Conservation (phyloP, 441 rosid species). For the Brassica hybrid region DNA sequence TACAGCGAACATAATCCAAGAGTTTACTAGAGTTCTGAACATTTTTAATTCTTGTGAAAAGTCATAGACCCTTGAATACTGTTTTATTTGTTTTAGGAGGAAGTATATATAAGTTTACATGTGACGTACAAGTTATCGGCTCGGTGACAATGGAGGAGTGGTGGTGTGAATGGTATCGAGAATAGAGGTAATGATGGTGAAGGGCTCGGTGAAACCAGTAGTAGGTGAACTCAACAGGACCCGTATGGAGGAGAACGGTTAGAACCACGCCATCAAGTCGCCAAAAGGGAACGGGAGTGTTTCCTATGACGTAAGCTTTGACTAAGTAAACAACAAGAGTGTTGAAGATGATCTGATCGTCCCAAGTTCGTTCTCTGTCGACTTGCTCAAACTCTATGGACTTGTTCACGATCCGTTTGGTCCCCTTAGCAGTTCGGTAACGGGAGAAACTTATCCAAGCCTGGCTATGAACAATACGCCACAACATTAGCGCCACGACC, state of each 20-base stretch:
- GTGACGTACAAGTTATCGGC: constrained; percentile 37
- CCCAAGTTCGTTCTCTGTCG: constrained; percentile 83
- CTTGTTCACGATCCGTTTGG: constrained; percentile 67
- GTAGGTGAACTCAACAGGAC: constrained; percentile 63
- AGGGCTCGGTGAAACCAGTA: constrained; percentile 63
- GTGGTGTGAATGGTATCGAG: constrained; percentile 68
- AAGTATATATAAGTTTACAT: too few species aligned
- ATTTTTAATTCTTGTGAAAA: neutral
- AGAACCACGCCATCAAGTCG: constrained; percentile 47
- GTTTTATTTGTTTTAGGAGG: too few species aligned
- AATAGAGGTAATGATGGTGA: constrained; percentile 67
- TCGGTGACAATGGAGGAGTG: constrained; percentile 65
- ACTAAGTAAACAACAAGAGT: constrained; percentile 45
- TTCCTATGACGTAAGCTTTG: neutral
- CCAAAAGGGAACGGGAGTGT: constrained; percentile 46
- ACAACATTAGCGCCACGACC: constrained; percentile 49
- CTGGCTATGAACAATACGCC: constrained; percentile 74
- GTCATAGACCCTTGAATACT: neutral
- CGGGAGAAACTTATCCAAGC: constrained; percentile 81
- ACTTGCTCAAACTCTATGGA: constrained; percentile 84
- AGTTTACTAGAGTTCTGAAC: neutral
- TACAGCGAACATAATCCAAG: neutral
- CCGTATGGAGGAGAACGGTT: constrained; percentile 47
- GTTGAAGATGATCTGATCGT: constrained; percentile 46
- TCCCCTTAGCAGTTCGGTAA: constrained; percentile 72